phyloP scores from a whole-genome alignment of 2,329 filamentous ascomycete genomes.

The Cladosporium sp. region DNA sequence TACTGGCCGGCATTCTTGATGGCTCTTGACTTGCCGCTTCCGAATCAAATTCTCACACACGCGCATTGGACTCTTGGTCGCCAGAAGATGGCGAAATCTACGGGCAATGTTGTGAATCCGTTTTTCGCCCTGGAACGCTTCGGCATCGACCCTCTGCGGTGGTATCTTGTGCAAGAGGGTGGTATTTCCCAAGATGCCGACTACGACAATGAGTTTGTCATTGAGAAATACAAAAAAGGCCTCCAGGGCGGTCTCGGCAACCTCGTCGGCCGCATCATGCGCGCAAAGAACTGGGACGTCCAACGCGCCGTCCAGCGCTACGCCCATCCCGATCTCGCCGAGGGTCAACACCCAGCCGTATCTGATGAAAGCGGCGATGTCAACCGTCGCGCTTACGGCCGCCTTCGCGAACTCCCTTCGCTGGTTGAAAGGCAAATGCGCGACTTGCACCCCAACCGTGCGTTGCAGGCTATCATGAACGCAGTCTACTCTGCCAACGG shows the following conservation, averaged over 20 bases:
- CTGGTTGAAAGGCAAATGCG: conserved; percentile 54
- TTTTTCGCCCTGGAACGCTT: conserved; percentile 87
- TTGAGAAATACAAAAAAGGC: conserved; percentile 69
- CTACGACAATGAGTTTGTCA: conserved; percentile 75
- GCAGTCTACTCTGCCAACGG: conserved; percentile 59
- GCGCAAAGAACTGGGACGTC: conserved; percentile 52
- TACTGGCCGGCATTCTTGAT: conserved; percentile 98
- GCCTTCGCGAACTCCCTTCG: conserved; percentile 29
- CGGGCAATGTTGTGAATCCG: conserved; percentile 91
- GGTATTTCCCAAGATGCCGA: conserved; percentile 71
- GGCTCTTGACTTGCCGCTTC: conserved; percentile 72
- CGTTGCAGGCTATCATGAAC: conserved; percentile 59
- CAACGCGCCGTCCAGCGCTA: conserved; percentile 26
- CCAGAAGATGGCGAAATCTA: conserved; percentile 94
- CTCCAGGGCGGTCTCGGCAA: conserved; percentile 77
- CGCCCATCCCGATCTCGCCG: conserved; percentile 14
- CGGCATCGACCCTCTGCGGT: conserved; percentile 80
- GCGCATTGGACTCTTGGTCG: conserved; percentile 91
- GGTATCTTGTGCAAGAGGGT: conserved; percentile 77
- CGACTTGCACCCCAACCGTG: conserved; percentile 56
- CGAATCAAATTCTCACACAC: conserved; percentile 76
- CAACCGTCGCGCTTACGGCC: conserved; percentile 11
- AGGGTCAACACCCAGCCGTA: conserved; percentile 10
- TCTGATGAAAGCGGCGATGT: conserved; percentile 6
- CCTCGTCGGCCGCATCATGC: conserved; percentile 62